Conservation (phyloP, 2,329 filamentous ascomycete species). For the Hypoxylon sp. region DNA sequence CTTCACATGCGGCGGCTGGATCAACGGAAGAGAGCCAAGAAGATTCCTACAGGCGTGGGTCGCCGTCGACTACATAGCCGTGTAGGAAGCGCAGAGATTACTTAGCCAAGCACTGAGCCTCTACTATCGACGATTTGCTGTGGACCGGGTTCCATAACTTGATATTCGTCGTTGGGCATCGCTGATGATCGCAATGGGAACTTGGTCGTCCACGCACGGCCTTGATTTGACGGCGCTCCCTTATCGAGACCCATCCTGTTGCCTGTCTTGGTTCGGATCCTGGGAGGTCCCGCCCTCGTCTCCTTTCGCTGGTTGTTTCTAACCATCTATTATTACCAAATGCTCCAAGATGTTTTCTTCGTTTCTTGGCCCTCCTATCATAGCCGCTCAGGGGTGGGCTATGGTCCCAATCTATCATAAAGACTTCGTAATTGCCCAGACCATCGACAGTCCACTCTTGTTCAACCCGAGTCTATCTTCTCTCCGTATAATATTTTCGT, state of each 20-base stretch:
- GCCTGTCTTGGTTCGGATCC: slow-evolving; percentile 26
- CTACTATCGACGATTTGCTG: slow-evolving; percentile 16
- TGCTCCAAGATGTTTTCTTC: slow-evolving; percentile 35
- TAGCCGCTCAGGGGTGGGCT: slow-evolving; percentile 5
- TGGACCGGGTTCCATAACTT: slow-evolving; percentile 20
- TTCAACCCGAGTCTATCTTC: slow-evolving; percentile 22
- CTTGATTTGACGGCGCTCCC: slow-evolving; percentile 22
- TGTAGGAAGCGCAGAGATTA: slow-evolving; percentile 12
- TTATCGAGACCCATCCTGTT: slow-evolving; percentile 34
- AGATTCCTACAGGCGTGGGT: slow-evolving; percentile 7
- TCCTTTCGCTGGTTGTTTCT: slow-evolving; percentile 30
- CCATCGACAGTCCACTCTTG: not conserved
- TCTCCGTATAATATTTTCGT: slow-evolving; percentile 28
- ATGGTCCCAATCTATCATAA: slow-evolving; percentile 31
- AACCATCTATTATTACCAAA: too few species aligned
- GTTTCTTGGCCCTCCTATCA: slow-evolving; percentile 35
- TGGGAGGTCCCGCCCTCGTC: slow-evolving; percentile 14
- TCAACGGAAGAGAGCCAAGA: not conserved
- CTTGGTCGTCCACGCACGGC: slow-evolving; percentile 20
- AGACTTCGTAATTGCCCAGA: slow-evolving; percentile 33
- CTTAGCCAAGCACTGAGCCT: not conserved
- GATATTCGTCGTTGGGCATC: slow-evolving; percentile 28
- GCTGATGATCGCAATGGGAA: slow-evolving; percentile 41
- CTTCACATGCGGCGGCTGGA: not conserved
- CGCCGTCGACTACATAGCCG: not conserved